Base-by-base conservation (phyloP, 2,329 filamentous ascomycete species). In the Venturia aucupariae region DNA sequence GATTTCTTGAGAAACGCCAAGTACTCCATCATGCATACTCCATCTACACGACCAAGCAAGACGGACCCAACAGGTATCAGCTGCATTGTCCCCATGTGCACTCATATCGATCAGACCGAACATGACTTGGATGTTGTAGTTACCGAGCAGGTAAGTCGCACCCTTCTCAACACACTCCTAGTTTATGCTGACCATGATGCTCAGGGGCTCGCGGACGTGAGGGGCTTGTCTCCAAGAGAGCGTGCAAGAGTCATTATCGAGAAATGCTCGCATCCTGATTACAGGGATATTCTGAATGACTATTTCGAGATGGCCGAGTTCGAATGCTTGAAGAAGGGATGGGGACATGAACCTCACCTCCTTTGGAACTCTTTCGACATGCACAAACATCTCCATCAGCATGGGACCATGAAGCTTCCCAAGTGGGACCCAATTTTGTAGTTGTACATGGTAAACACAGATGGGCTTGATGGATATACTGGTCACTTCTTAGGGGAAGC, bases 21-120 rank as follows among this genome's bases (percentile, higher is more conserved):
- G 77, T 92, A 95, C 82, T 88, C 84, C 71, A 95, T 96, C 81
- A 95, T 96, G 91, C 92, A 96, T 81, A 95, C 91, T 0, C 92
- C 91, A 0, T 90, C 86, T 24, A 88, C 89, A 1, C 84, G 91
- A 27, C 90, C 90, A 13, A 86, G 84, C 71, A 95, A 94, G 82
- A 88, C 84, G 17, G 91, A 96, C 74, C 90, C 90, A 1, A 85
- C 86, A 65, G 91, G 91, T 68, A 85, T 96, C 65, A 87, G 82
- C 68, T 94, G 90, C 78, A 95, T 96, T 71, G 90, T 96, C n/a
- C 91, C 91, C 66, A 93, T 95, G 89, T 91, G 88, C 78, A 95
- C 90, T 4, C 92, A 96, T 77, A 82, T 95, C 69, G 91, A 96
- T 77, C 91, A 95, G 82, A 96, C 92, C 0, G 92, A 96, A 79